phyloP scores from a whole-genome alignment of 176 grass and related monocot species.

The Aechmea fasciata region DNA sequence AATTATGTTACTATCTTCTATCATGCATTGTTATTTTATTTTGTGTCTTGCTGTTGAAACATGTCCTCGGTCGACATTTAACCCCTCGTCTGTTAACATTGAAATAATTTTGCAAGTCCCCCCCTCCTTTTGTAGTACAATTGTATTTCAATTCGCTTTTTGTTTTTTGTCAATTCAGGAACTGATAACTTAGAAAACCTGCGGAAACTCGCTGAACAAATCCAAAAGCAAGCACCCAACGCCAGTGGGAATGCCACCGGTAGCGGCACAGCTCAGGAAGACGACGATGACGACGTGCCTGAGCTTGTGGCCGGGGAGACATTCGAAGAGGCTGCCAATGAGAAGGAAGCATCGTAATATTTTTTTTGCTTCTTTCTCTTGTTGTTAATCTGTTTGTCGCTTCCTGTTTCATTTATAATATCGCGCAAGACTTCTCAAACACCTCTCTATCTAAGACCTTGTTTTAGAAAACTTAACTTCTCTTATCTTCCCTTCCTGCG shows the following conservation, averaged over 20 bases:
- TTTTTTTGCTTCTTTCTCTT: neutral
- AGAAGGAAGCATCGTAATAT: conserved; percentile 44
- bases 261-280: conserved; percentile 31
- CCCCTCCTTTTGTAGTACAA: neutral
- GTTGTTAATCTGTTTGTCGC: neutral
- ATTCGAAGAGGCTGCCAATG: conserved; percentile 75
- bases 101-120: neutral
- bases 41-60: neutral
- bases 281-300: conserved; percentile 66
- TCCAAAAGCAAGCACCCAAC: conserved; percentile 71
- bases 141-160: neutral
- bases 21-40: neutral
- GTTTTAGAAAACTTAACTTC: neutral
- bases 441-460: neutral
- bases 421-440: too few species aligned
- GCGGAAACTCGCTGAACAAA: conserved; percentile 77
- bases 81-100: neutral
- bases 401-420: too few species aligned
- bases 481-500: neutral
- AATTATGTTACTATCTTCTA: neutral
- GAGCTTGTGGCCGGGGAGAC: conserved; percentile 82
- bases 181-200: conserved; percentile 97
- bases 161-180: conserved; percentile 33
- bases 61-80: neutral
- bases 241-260: conserved; percentile 34